Percentiles rank a stretch among this genome's conserved stretches.
These are phyloP conservation scores for Pichia occidentalis DNA, from an alignment of 805 yeast genomes.

Conservation along the genomic window DNA sequence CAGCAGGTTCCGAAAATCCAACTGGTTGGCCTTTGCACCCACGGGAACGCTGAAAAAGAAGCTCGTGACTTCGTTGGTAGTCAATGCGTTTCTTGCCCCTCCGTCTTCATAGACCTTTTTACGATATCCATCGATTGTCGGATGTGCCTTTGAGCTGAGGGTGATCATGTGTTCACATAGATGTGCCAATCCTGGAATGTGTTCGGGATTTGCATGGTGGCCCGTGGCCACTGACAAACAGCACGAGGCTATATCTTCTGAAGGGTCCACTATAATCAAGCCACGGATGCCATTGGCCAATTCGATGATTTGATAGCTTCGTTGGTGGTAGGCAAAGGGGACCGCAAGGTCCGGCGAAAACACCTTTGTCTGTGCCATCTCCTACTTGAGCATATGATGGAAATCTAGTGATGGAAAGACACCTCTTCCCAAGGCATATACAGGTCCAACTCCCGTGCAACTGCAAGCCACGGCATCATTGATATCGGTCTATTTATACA, in stretches of 20 bases:
- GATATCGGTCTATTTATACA: too few species aligned
- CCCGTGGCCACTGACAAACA: conserved; percentile 77
- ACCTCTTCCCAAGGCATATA: too few species aligned
- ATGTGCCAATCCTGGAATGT: conserved; percentile 79
- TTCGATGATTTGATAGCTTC: conserved; percentile 39
- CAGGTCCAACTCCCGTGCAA: too few species aligned
- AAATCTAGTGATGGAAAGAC: too few species aligned
- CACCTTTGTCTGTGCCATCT: too few species aligned
- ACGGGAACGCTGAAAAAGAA: conserved; percentile 59
- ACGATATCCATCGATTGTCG: conserved; percentile 41
- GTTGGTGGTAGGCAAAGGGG: conserved; percentile 19
- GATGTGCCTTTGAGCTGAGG: conserved; percentile 50
- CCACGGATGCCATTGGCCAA: conserved; percentile 66
- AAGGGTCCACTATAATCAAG: conserved; percentile 70
- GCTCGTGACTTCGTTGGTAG: conserved; percentile 61
- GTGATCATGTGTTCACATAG: conserved; percentile 73
- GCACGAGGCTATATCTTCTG: conserved; percentile 56
- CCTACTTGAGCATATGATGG: too few species aligned
- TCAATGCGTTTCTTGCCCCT: conserved; percentile 60
- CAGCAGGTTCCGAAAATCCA: conserved; percentile 40
- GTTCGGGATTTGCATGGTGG: conserved; percentile 68
- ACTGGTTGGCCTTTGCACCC: conserved; percentile 16
- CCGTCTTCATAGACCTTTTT: conserved; percentile 39
- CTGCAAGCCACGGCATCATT: too few species aligned
- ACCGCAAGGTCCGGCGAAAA: conserved; percentile 13